Base-by-base conservation (phyloP, 805 yeast species). In the Sugiyamaella floridensis region DNA sequence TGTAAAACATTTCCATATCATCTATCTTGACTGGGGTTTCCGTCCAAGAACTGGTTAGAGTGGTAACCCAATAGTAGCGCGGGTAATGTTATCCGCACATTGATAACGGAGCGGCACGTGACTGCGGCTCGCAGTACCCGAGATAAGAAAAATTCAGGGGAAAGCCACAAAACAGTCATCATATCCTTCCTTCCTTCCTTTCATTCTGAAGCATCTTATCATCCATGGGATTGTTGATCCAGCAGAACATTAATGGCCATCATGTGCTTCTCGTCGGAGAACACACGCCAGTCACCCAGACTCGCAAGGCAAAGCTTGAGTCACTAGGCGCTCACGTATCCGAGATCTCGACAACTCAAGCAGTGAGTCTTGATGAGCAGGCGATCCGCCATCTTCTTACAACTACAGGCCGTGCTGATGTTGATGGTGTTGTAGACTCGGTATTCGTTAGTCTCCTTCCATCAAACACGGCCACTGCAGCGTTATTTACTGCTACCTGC, bases 361-460 rank as follows among this genome's bases (percentile, higher is more conserved):
- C 16, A 4, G 20, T 20, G n/a, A 15, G 15, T 10, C 32, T 15
- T 8, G 37, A 26, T 37, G 19, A 19, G 16, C 41, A 16, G 11
- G 50, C 32, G 34, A 45, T 45, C 41, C 18, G 32, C 12, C 26
- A 32, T 19, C 29, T 42, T 9, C 68, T 89, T 40, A 69, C 73
- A 1, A 68, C 74, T 0, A 62, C 77, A 37, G 96, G 96, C 3
- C 74, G 95, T 49, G 60, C 64, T 0, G 78, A 78, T 22, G 89
- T 85, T 2, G 82, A 78, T 46, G 63, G 68, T 28, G 72, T 87
- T 2, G 88, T 88, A 4, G 97, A 90, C 65, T 72, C 81, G 53
- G 90, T 87, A 1, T 89, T 86, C 67, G 83, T 89, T 1, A 75
- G 80, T 14, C 62, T 80, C 2, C 68, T 76, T 0, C 52, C 63